Percentiles rank a stretch among this genome's conserved stretches.
phyloP scores from a whole-genome alignment of 331 rosid species.

The Quercus phellos region DNA sequence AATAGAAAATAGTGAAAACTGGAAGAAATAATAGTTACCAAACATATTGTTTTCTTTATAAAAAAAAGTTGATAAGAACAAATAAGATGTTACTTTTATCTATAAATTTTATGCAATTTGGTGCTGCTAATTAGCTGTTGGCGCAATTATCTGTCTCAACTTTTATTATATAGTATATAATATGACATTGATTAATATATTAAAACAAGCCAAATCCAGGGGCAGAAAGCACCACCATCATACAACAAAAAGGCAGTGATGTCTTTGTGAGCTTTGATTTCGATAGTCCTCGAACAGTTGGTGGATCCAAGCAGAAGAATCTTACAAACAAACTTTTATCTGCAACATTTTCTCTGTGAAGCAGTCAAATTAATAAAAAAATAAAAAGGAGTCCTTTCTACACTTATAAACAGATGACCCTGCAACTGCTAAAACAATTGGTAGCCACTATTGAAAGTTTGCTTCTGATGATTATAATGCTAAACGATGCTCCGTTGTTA shows the following conservation, averaged over 20 bases:
- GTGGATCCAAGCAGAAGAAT: slow-evolving; percentile 20
- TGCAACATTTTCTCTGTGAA: background rate
- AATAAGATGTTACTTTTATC: too few relatives aligned
- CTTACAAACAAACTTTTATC: slow-evolving; percentile 14
- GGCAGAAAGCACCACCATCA: slow-evolving; percentile 16
- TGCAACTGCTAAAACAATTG: slow-evolving; percentile 18
- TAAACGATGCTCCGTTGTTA: slow-evolving; percentile 19
- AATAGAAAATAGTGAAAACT: too few relatives aligned
- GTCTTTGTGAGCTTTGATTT: slow-evolving; percentile 11
- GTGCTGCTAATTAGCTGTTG: too few relatives aligned
- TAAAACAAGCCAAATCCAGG: slow-evolving; percentile 7
- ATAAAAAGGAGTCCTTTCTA: slow-evolving; percentile 7
- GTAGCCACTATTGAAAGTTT: slow-evolving; percentile 4
- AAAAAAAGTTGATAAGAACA: too few relatives aligned
- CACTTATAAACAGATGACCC: slow-evolving; percentile 43
- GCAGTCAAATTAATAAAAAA: background rate
- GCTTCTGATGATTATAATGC: slow-evolving; percentile 17
- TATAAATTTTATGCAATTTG: too few relatives aligned
- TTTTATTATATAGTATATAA: too few relatives aligned
- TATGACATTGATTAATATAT: background rate
- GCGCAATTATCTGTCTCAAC: too few relatives aligned
- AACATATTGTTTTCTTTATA: too few relatives aligned
- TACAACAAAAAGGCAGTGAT: slow-evolving; percentile 13
- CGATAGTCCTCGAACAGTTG: slow-evolving; percentile 14
- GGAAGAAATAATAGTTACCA: too few relatives aligned